phyloP scores from a whole-genome alignment of 2,329 filamentous ascomycete species.

The Cordyceps farinosa region DNA sequence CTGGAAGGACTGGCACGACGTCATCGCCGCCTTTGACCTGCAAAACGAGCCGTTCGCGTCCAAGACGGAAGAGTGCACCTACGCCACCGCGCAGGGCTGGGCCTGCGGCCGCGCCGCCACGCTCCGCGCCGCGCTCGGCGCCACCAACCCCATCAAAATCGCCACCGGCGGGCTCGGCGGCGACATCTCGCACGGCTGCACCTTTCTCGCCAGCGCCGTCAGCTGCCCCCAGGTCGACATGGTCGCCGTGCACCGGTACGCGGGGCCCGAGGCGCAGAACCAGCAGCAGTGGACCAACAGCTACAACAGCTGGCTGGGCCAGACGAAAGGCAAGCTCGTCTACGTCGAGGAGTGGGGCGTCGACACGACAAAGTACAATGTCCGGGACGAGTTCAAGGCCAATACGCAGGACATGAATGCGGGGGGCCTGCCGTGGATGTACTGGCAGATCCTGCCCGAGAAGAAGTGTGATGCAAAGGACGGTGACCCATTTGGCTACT shows the following conservation, averaged over 20 bases:
- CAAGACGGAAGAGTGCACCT: slow-evolving; percentile 24
- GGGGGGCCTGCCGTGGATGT: slow-evolving; percentile 29
- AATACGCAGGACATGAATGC: slow-evolving; percentile 29
- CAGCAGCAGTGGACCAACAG: slow-evolving; percentile 25
- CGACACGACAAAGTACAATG: slow-evolving; percentile 15
- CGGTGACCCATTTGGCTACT: slow-evolving; percentile 20
- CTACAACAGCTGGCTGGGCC: slow-evolving; percentile 24
- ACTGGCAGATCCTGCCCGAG: slow-evolving; percentile 32
- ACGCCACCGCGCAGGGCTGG: slow-evolving; percentile 26
- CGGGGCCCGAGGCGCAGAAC: slow-evolving; percentile 19
- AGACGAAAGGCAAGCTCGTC: slow-evolving; percentile 29
- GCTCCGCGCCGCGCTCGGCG: slow-evolving; percentile 26
- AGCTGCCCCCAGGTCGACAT: slow-evolving; percentile 28
- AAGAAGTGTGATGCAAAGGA: slow-evolving; percentile 4
- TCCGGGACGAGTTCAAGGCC: slow-evolving; percentile 24
- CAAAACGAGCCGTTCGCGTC: slow-evolving; percentile 33
- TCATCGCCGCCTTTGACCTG: slow-evolving; percentile 33
- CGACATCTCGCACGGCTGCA: slow-evolving; percentile 30
- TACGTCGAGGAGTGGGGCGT: slow-evolving; percentile 30
- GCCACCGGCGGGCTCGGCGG: slow-evolving; percentile 32
- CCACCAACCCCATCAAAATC: slow-evolving; percentile 28
- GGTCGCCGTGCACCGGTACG: slow-evolving; percentile 25
- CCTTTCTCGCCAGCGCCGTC: slow-evolving; percentile 26
- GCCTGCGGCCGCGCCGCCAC: slow-evolving; percentile 29
- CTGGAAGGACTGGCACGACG: slow-evolving; percentile 32